Evolutionary conservation across 1,139 yeast species (phyloP).

Genomic region (Magnusiomyces clavatus): DNA sequence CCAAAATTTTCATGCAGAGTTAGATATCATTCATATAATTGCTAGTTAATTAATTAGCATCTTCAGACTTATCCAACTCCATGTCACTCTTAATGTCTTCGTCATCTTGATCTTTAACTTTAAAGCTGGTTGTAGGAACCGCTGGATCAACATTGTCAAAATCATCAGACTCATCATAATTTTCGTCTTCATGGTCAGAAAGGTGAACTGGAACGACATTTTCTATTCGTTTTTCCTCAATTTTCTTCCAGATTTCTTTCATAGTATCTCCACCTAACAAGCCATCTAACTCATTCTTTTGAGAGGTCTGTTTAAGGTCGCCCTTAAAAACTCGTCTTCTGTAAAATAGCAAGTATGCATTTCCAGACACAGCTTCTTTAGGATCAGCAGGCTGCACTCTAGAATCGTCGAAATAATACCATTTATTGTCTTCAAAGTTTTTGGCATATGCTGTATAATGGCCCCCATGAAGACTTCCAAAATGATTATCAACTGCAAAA

Average conservation of each 20-base stretch:
- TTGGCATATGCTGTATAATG: slow-evolving; percentile 90
- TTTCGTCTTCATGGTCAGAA: neutral
- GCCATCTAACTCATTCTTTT: too few relatives aligned
- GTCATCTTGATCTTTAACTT: too few relatives aligned
- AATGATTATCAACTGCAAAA: slow-evolving; percentile 91
- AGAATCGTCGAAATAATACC: slow-evolving; percentile 92
- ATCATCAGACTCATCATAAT: neutral
- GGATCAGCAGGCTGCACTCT: slow-evolving; percentile 57
- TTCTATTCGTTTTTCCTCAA: slow-evolving; percentile 1
- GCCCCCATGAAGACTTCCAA: slow-evolving; percentile 96
- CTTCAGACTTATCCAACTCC: too few relatives aligned
- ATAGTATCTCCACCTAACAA: slow-evolving; percentile 31
- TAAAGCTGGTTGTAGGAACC: too few relatives aligned
- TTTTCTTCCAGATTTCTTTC: slow-evolving; percentile 26
- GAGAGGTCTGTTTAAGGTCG: too few relatives aligned
- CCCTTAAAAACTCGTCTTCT: slow-evolving; percentile 43
- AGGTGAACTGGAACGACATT: neutral
- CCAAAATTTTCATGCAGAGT: too few relatives aligned
- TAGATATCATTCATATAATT: too few relatives aligned
- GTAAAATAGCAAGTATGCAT: slow-evolving; percentile 85
- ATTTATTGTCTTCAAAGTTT: slow-evolving; percentile 64
- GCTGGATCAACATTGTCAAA: neutral
- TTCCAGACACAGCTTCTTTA: slow-evolving; percentile 53
- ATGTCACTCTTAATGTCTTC: too few relatives aligned
- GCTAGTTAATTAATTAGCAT: too few relatives aligned